Conservation (phyloP, 371 early-diverging fungal species). For the Conidiobolus coronatus region DNA sequence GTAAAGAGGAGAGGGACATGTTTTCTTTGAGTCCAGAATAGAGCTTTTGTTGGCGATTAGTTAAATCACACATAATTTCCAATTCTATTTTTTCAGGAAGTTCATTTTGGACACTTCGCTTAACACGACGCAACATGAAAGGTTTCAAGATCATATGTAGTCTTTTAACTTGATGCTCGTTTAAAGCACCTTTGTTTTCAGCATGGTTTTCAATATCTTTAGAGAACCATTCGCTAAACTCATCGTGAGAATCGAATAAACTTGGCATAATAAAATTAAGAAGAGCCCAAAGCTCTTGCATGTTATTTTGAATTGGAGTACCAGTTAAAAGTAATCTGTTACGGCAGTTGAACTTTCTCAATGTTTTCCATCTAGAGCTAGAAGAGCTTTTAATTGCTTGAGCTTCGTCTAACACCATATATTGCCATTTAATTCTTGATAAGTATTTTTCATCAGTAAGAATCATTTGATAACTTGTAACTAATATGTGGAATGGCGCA, state of each 20-base stretch:
- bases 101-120: constrained; percentile 90
- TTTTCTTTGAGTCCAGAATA: constrained; percentile 58
- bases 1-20: constrained; percentile 57
- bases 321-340: constrained; percentile 87
- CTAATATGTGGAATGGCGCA: constrained; percentile 75
- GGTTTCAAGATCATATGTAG: constrained; percentile 95
- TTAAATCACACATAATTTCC: constrained; percentile 63
- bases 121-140: constrained; percentile 95
- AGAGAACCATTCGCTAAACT: constrained; percentile 90
- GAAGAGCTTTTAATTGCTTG: constrained; percentile 91
- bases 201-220: constrained; percentile 85
- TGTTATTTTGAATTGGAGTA: constrained; percentile 93
- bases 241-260: constrained; percentile 84
- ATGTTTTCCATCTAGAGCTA: constrained; percentile 75
- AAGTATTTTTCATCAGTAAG: constrained; percentile 74
- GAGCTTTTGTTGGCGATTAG: constrained; percentile 55
- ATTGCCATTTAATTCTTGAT: constrained; percentile 86
- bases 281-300: constrained; percentile 94
- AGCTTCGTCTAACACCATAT: constrained; percentile 96
- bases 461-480: constrained; percentile 86
- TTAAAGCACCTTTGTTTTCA: constrained; percentile 58
- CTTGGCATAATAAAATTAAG: constrained; percentile 98
- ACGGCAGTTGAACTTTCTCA: constrained; percentile 79
- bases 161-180: constrained; percentile 72
- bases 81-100: constrained; percentile 82